phyloP scores from a whole-genome alignment of 257 asterid species.

The Solanum clarkiae region DNA sequence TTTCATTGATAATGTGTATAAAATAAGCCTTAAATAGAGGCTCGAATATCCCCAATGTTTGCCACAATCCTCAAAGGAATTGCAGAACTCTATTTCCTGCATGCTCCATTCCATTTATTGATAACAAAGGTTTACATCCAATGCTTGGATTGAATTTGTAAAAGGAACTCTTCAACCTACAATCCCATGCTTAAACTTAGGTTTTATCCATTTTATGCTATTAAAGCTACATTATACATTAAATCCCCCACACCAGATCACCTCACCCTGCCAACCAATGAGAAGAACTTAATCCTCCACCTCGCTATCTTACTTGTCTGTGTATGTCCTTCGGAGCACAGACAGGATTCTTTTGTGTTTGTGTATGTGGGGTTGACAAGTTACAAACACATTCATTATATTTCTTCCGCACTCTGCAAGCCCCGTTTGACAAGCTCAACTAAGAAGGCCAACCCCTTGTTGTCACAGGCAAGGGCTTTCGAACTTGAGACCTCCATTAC shows the following conservation, averaged over 20 bases:
- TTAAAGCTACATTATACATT: neutral
- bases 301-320: neutral
- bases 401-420: too few relatives aligned
- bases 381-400: neutral
- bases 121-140: neutral
- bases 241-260: too few relatives aligned
- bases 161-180: neutral
- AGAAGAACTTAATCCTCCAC: neutral
- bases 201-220: neutral
- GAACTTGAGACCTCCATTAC: too few relatives aligned
- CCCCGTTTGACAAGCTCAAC: too few relatives aligned
- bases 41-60: neutral
- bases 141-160: neutral
- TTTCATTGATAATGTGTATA: neutral
- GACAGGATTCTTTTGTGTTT: neutral
- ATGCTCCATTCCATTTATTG: neutral
- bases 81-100: neutral
- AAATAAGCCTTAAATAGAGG: neutral
- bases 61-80: neutral
- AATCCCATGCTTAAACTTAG: neutral
- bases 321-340: neutral
- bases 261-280: neutral
- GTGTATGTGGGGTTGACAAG: neutral
- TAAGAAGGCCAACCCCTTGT: too few relatives aligned
- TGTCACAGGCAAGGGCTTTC: too few relatives aligned